These are phyloP conservation scores for Solanum corneliomulleri DNA, from an alignment of 257 asterid genomes.

Conservation along the genomic window DNA sequence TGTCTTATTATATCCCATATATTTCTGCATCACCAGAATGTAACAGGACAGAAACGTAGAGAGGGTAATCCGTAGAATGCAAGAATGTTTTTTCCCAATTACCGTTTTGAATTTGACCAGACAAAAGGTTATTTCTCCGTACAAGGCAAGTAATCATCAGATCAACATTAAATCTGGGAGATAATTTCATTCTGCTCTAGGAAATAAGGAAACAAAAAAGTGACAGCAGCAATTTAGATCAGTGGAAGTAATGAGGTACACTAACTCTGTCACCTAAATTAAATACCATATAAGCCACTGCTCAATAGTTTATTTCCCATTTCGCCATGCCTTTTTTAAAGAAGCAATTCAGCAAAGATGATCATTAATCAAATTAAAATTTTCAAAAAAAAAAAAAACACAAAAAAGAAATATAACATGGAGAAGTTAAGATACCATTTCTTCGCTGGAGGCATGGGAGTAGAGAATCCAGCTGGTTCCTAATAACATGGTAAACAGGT, in stretches of 20 bases:
- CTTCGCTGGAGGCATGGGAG: conserved; percentile 30
- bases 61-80: neutral
- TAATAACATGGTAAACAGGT: conserved; percentile 52
- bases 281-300: neutral
- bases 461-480: conserved; percentile 35
- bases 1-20: neutral
- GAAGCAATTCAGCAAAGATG: neutral
- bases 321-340: neutral
- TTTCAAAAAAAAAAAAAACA: neutral
- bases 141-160: neutral
- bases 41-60: neutral
- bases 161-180: neutral
- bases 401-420: neutral
- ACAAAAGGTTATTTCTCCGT: neutral
- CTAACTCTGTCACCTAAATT: neutral
- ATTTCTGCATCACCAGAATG: neutral
- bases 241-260: neutral
- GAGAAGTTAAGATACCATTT: conserved; percentile 31
- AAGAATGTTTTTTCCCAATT: neutral
- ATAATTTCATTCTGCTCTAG: neutral
- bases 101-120: neutral
- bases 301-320: neutral
- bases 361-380: neutral
- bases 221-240: neutral
- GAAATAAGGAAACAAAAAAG: neutral